phyloP scores from a whole-genome alignment of 768 basidiomycete species.

The Lactarius deliciosus region DNA sequence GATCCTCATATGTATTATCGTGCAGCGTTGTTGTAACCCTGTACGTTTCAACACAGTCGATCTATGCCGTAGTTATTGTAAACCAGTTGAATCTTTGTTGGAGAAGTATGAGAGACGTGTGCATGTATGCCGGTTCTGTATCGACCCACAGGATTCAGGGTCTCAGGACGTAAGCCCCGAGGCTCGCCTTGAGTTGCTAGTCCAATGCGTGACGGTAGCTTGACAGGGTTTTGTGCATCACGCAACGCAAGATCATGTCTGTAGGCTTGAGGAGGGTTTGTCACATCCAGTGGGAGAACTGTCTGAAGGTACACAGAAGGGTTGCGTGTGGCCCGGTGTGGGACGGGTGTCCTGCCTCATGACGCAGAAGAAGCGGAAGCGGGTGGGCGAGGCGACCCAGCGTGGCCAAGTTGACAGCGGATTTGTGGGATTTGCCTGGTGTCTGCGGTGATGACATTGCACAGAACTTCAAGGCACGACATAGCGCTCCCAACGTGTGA shows the following conservation, averaged over 20 bases:
- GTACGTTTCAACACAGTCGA: neutral
- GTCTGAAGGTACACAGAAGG: too few species aligned
- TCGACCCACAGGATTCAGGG: neutral
- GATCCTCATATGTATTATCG: neutral
- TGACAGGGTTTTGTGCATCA: neutral
- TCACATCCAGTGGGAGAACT: neutral
- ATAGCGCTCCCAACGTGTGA: neutral
- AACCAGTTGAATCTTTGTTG: neutral
- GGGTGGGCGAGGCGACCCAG: too few species aligned
- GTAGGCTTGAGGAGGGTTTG: too few species aligned
- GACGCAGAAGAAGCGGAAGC: too few species aligned
- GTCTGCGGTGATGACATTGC: too few species aligned
- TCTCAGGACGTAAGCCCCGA: neutral
- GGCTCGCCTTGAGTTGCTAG: neutral
- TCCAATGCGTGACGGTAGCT: neutral
- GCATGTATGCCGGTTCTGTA: neutral
- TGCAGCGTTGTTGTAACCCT: neutral
- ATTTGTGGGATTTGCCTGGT: too few species aligned
- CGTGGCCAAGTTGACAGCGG: too few species aligned
- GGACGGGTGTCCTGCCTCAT: too few species aligned
- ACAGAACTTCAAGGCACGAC: too few species aligned
- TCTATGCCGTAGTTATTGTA: neutral
- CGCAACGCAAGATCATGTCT: too few species aligned
- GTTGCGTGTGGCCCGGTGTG: too few species aligned
- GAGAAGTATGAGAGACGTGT: neutral